Base-by-base conservation (phyloP, 805 yeast species). In the Sugiyamaella valdiviana region DNA sequence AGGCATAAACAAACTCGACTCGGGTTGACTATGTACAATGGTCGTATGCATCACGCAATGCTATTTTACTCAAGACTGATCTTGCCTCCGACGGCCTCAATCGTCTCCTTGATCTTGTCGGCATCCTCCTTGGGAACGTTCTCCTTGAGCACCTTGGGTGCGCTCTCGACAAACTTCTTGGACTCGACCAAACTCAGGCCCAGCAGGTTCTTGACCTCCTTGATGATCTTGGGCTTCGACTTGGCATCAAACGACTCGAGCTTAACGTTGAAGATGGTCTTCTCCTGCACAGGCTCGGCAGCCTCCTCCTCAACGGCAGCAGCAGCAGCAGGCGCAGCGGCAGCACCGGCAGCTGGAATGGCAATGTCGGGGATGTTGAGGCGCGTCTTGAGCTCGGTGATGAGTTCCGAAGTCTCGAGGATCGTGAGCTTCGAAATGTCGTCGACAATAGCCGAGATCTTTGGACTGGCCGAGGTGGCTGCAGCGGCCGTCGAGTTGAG, bases 51-150 rank as follows among this genome's bases (percentile, higher is more conserved):
- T 12, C 9, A 10, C 32, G n/a, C n/a, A 26, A n/a, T n/a, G n/a
- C n/a, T n/a, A n/a, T 10, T 7, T 70, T 81, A 93, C 76, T 93
- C 99, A 66, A 93, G 75, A 50, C 79, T 59, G 63, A 93, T 78
- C 78, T 93, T 93, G 57, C 95, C 99, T 68, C 99, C 99, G 61
- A 91, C 78, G 46, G 80, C 93, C 74, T 93, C 99, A 65, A 93
- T 77, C 54, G 95, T 81, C 52, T 85, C 76, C 76, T 93, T 91
- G 67, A 93, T 84, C 78, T 90, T 89, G 63, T 91, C 97, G 57
- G 98, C 98, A 62, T 93, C 99, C 66, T 87, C 99, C 77, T 93
- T 93, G 54, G 95, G 83, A 53, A 93, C 89, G 61, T 89, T 88
- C 62, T 93, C 99, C 75, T 93, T 93, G 69, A 93, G 76, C 41